These are phyloP conservation scores for Atalantia buxifolia DNA, from an alignment of 345 rosid genomes.

Conservation along the genomic window DNA sequence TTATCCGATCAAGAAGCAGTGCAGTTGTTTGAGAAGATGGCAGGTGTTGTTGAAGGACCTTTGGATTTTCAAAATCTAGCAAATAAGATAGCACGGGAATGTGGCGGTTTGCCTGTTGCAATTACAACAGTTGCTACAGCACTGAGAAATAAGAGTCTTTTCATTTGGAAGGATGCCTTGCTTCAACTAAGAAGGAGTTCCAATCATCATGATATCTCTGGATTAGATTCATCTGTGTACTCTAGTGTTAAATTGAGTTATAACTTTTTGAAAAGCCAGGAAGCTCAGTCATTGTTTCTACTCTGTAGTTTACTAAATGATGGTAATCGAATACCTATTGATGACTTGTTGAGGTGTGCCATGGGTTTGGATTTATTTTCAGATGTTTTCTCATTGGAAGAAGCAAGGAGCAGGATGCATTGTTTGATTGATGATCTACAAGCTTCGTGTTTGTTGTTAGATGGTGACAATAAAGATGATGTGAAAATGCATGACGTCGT, in stretches of 20 bases:
- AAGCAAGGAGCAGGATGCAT: background rate
- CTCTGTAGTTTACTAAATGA: too few relatives aligned
- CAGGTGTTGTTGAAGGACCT: background rate
- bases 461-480: background rate
- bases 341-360: background rate
- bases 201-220: background rate
- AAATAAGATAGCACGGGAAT: background rate
- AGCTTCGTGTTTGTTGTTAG: slow-evolving; percentile 16
- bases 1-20: slow-evolving; percentile 11
- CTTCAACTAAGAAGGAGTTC: too few relatives aligned
- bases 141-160: background rate
- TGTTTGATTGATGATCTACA: slow-evolving; percentile 8
- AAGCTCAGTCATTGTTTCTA: too few relatives aligned
- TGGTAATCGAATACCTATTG: background rate
- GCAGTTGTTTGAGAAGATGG: background rate
- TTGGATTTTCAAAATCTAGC: background rate
- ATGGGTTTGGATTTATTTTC: slow-evolving; percentile 6
- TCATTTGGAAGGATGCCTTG: too few relatives aligned
- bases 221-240: background rate
- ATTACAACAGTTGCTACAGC: too few relatives aligned
- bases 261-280: too few relatives aligned
- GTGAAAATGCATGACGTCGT: slow-evolving; percentile 7
- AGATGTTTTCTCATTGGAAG: background rate
- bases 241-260: too few relatives aligned
- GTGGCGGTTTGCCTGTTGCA: slow-evolving; percentile 19